Evolutionary conservation across 2,329 filamentous ascomycete genomes (phyloP).

Genomic region (Pestalotiopsis sp.): DNA sequence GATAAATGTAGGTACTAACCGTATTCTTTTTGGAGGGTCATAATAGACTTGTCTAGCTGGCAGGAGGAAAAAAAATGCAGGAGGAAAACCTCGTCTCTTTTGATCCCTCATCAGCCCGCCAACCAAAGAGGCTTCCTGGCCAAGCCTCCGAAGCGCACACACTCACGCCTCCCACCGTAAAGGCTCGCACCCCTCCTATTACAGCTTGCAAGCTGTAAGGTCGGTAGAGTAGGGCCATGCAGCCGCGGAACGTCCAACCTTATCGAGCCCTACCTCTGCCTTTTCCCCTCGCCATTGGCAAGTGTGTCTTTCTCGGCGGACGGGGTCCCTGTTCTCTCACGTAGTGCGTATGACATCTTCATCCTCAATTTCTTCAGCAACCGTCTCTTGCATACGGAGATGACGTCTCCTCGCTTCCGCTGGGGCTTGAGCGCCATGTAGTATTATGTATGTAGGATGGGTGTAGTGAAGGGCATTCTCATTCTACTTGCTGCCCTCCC

Average conservation of each 20-base stretch:
- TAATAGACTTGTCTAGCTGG: background rate
- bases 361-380: slow-evolving; percentile 13
- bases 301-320: background rate
- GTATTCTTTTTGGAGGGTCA: background rate
- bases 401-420: background rate
- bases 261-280: background rate
- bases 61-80: background rate
- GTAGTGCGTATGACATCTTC: slow-evolving; percentile 7
- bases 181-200: background rate
- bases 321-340: slow-evolving; percentile 9
- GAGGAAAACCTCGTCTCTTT: background rate
- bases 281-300: background rate
- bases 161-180: background rate
- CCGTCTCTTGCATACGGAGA: background rate
- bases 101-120: background rate
- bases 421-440: background rate
- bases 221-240: slow-evolving; percentile 6
- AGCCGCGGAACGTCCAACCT: slow-evolving; percentile 9
- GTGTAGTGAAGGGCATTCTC: no score
- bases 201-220: background rate
- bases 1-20: background rate
- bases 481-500: background rate
- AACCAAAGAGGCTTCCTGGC: background rate
- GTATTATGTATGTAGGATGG: background rate
- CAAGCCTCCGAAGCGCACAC: background rate